Evolutionary conservation across 495 filamentous ascomycete genomes (phyloP), one percentile per base, ranked within the genome.

Genomic region (Neurospora sp.): DNA sequence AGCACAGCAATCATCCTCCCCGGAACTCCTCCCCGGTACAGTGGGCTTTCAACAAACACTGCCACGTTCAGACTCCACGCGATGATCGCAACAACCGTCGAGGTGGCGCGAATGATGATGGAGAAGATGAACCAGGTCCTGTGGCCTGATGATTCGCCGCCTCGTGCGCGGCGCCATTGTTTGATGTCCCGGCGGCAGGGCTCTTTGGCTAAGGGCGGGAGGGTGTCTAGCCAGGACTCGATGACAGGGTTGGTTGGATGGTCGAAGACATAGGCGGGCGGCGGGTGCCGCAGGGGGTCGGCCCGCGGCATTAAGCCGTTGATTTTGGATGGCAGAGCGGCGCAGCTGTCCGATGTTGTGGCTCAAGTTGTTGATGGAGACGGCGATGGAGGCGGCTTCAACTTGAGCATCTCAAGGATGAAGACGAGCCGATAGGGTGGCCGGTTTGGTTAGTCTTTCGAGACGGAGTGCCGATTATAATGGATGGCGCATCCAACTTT

Each of bases 201-300:
- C 40, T 79, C 73, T 22, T 70, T 68, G 9, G 61, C 3, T 4
- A 77, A 78, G 4, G 59, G 69, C 8, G 76, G 74, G 22, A 79
- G 69, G 3, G 70, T 61, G 16, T 78, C 76, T 8, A 78, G 75
- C 78, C 78, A 79, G 20, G 75, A 69, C 69, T 79, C 78, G 70
- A 78, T 73, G 12, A 48, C 20, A 17, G 73, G 75, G 39, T 74
- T 72, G 22, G 22, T 65, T 16, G 53, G 53, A 35, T 65, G 53
- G 31, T 35, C 14, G 53, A 35, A 35, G 27, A 65, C 53, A 65
- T 35, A 17, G 53, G 14, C 53, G 53, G 12, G 53, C 53, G 53
- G 53, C 53, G 53, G 53, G 27, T 65, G 53, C 53, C 53, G 27
- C 53, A 35, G 27, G 53, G 53, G 14, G 27, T 17, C 14, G 27